Evolutionary conservation across 306 rosid genomes (phyloP).

Genomic region (Psophocarpus tetragonolobus): DNA sequence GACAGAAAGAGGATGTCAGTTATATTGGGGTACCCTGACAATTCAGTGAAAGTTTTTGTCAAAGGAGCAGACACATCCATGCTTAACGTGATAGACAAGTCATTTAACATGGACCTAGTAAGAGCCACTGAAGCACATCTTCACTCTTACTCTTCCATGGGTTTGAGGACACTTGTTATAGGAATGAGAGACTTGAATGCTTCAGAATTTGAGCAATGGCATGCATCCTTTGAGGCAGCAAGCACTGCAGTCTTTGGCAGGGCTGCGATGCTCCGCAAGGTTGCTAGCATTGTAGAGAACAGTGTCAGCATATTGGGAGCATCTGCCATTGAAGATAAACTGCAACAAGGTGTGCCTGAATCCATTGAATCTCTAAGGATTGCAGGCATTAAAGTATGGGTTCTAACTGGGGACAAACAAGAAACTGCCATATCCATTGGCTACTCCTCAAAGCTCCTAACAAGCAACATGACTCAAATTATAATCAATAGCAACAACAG

Average conservation of each 20-base stretch:
- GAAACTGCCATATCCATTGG: constrained; percentile 97
- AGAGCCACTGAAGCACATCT: constrained; percentile 72
- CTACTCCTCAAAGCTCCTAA: constrained; percentile 88
- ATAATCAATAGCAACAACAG: constrained; percentile 67
- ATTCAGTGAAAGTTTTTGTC: constrained; percentile 71
- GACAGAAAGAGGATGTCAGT: constrained; percentile 98
- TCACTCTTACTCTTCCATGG: constrained; percentile 74
- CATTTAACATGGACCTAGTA: constrained; percentile 45
- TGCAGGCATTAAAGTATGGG: constrained; percentile 92
- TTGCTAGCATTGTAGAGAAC: constrained; percentile 66
- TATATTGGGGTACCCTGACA: constrained; percentile 83
- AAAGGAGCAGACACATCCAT: constrained; percentile 95
- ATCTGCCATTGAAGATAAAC: constrained; percentile 95
- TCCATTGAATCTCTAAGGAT: constrained; percentile 82
- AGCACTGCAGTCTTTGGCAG: constrained; percentile 80
- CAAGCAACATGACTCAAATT: constrained; percentile 75
- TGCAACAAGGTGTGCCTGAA: constrained; percentile 91
- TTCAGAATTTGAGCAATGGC: constrained; percentile 83
- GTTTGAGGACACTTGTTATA: constrained; percentile 90
- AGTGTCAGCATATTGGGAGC: constrained; percentile 75
- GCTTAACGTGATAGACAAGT: constrained; percentile 66
- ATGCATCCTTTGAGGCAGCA: constrained; percentile 73
- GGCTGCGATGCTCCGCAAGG: constrained; percentile 73
- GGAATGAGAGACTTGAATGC: constrained; percentile 71
- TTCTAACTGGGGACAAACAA: constrained; percentile 97